These are phyloP conservation scores for Cetraspora pellucida DNA, from an alignment of 192 early-diverging fungal genomes.

Conservation along the genomic window DNA sequence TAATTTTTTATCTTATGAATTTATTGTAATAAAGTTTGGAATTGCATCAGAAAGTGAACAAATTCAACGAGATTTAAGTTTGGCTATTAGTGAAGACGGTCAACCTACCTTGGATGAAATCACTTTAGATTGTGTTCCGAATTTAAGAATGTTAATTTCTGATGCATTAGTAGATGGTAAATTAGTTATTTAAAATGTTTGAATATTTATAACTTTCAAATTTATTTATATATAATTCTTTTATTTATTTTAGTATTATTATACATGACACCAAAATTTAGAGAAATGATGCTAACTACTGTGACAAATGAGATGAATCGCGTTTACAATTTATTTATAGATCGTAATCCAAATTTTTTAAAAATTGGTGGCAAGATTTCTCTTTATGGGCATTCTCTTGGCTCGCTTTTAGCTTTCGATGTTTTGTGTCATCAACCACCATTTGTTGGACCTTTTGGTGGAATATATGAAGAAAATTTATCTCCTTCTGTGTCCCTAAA, in stretches of 20 bases:
- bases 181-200: background rate
- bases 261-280: slow-evolving; percentile 84
- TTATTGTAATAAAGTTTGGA: slow-evolving; percentile 55
- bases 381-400: slow-evolving; percentile 79
- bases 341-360: slow-evolving; percentile 75
- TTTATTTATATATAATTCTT: background rate
- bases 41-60: slow-evolving; percentile 60
- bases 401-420: slow-evolving; percentile 79
- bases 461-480: slow-evolving; percentile 38
- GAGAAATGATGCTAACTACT: slow-evolving; percentile 76
- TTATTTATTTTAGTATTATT: slow-evolving; percentile 58
- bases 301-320: slow-evolving; percentile 79
- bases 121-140: slow-evolving; percentile 77
- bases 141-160: slow-evolving; percentile 76
- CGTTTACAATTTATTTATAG: slow-evolving; percentile 69
- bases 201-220: background rate
- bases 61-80: slow-evolving; percentile 56
- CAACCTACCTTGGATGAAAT: slow-evolving; percentile 74
- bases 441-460: slow-evolving; percentile 25
- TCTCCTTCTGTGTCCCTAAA: no score
- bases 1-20: background rate
- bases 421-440: slow-evolving; percentile 71
- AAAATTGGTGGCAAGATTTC: slow-evolving; percentile 67
- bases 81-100: slow-evolving; percentile 49
- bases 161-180: slow-evolving; percentile 84